Percentiles rank a stretch among this genome's conserved stretches.
Evolutionary conservation across 352 stramenopile species (phyloP).

Genomic region (Thraustochytrium sp.): DNA sequence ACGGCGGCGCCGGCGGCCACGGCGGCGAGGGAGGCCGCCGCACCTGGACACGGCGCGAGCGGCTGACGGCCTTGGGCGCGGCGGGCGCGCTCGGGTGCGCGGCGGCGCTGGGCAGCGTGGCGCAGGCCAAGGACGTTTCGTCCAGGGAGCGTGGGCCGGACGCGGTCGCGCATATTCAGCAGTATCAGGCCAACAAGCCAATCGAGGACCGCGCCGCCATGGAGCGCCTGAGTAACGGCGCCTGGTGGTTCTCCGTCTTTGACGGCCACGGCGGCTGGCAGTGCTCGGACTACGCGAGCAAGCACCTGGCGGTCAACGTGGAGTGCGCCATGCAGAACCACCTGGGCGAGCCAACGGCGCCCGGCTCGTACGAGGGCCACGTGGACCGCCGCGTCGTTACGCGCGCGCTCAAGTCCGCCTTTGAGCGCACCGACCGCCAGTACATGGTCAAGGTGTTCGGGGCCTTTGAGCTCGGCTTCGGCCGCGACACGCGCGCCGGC

Average conservation of each 20-base stretch:
- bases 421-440: slow-evolving; percentile 72
- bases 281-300: slow-evolving; percentile 69
- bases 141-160: background rate
- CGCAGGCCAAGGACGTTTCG: background rate
- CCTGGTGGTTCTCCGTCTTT: slow-evolving; percentile 74
- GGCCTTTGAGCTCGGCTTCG: slow-evolving; percentile 82
- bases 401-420: slow-evolving; percentile 53
- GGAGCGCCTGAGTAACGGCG: slow-evolving; percentile 60
- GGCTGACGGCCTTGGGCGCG: background rate
- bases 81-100: background rate
- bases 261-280: slow-evolving; percentile 88
- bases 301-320: slow-evolving; percentile 54
- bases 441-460: slow-evolving; percentile 67
- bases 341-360: slow-evolving; percentile 53
- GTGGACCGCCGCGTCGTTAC: slow-evolving; percentile 57
- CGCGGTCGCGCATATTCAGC: slow-evolving; percentile 1
- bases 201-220: slow-evolving; percentile 77
- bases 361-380: slow-evolving; percentile 32
- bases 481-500: slow-evolving; percentile 72
- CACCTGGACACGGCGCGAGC: background rate
- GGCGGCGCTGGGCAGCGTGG: background rate
- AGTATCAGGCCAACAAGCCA: slow-evolving; percentile 63
- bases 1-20: background rate
- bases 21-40: background rate
- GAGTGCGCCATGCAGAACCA: slow-evolving; percentile 68